Base-by-base conservation (phyloP, 148 eudicot genomes). In the Chenopodium berlandieri region DNA sequence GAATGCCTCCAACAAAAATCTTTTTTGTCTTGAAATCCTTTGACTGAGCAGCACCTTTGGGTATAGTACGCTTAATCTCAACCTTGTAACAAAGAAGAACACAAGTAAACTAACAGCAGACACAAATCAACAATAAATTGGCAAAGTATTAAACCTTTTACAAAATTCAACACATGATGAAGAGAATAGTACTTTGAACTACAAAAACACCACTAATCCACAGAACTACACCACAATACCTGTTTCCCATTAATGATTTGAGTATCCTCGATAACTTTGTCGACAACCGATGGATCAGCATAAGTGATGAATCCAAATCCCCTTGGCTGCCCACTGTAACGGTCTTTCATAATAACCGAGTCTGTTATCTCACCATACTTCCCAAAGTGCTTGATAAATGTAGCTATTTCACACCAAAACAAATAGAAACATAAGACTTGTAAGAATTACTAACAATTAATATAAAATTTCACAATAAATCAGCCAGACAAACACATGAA, bases 1-100 rank as follows among this genome's bases (percentile, higher is more conserved):
- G 93, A 78, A 93, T 88, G 12, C 97, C 97, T 50, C 97, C 97
- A 47, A 93, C 93, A 85, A 93, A 93, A 3, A 93, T 90, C 85
- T 93, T 93, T 84, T 90, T 93, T 12, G 97, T 93, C 85, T 88
- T 91, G 46, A 91, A 91, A 82, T 89, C 94, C 82, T 87, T 90
- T 78, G 91, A 75, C 70, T 88, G 91, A 7, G 88, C 83, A 73
- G 92, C 88, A 62, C 91, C 94, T 84, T 90, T 93, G 2, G 97
- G 97, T 75, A 91, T 88, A 40, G 97, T 93, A 78, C 93, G 86
- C 74, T 93, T 93, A 76, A 93, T 91, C 84, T 93, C 94, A 65
- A 93, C 97, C 97, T 93, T 85, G 76, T 32, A 31, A 75, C 67
- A 12, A 14, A 14, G 3, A 58, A 27, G 3, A 58, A 27, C 40